These are phyloP conservation scores for Chlamydomonas schloesseri DNA, from an alignment of 139 green algal genomes.

Conservation along the genomic window DNA sequence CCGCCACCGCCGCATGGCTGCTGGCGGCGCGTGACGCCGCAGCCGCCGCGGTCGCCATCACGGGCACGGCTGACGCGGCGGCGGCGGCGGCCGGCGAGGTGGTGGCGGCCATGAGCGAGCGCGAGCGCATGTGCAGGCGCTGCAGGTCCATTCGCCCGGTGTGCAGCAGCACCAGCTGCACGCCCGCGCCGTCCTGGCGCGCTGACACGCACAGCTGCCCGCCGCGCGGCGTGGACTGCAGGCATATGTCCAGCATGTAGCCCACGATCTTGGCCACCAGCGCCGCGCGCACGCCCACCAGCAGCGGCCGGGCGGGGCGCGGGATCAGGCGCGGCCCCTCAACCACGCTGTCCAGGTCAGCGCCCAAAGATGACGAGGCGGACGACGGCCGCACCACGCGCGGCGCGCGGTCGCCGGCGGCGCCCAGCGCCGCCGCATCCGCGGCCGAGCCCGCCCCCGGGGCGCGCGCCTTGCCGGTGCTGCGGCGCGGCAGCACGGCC, in stretches of 20 bases:
- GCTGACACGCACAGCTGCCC: slow-evolving; percentile 51
- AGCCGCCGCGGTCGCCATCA: neutral
- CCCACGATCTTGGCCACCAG: slow-evolving; percentile 27
- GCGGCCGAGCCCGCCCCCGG: neutral
- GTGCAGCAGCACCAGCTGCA: slow-evolving; percentile 51
- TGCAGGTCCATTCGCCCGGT: slow-evolving; percentile 44
- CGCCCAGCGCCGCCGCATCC: no score
- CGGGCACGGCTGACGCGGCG: neutral
- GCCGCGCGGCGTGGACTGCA: slow-evolving; percentile 62
- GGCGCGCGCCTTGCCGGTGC: no score
- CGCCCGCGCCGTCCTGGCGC: slow-evolving; percentile 34
- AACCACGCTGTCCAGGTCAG: no score
- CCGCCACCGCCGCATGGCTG: neutral
- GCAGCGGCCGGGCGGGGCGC: slow-evolving; percentile 47
- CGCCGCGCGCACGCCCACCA: slow-evolving; percentile 19
- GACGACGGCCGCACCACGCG: no score
- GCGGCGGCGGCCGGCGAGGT: neutral
- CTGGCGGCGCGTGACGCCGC: no score
- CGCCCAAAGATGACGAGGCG: no score
- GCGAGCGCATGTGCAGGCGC: slow-evolving; percentile 36
- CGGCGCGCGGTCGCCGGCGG: no score
- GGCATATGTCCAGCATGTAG: slow-evolving; percentile 51
- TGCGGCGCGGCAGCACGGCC: slow-evolving; percentile 18
- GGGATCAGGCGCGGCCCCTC: slow-evolving; percentile 27
- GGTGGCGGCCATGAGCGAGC: neutral